Evolutionary conservation across 1,139 yeast species (phyloP).

Genomic region (Suhomyces chickasaworum): DNA sequence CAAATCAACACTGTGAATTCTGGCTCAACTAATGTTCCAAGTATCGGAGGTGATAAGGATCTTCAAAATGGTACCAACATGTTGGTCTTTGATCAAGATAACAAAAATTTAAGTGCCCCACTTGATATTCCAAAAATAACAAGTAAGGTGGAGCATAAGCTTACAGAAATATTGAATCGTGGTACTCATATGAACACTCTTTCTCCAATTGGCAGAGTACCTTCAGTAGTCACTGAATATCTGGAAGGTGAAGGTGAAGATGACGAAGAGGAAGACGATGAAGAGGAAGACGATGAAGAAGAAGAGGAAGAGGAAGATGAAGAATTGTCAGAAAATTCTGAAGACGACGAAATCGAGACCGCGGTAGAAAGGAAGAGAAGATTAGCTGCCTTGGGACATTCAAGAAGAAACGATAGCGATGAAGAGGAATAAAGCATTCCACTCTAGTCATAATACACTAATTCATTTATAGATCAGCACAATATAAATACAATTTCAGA

Average conservation of each 20-base stretch:
- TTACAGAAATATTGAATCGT: conserved; percentile 25
- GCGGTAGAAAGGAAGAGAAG: conserved; percentile 75
- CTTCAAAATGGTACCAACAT: conserved; percentile 6
- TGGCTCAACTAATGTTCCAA: conserved; percentile 3
- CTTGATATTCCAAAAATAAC: conserved; percentile 24
- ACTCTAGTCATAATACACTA: background rate
- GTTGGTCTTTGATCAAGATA: conserved; percentile 23
- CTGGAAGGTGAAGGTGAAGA: conserved; percentile 17
- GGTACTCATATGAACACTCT: background rate
- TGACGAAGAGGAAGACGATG: conserved; percentile 14
- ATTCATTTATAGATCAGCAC: background rate
- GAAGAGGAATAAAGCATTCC: conserved; percentile 48
- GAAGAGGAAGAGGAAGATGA: conserved; percentile 40
- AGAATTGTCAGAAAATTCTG: too few species aligned
- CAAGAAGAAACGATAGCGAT: conserved; percentile 49
- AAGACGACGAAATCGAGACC: too few species aligned
- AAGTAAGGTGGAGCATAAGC: conserved; percentile 30
- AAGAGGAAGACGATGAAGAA: conserved; percentile 25
- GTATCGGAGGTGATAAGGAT: background rate
- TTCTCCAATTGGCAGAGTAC: conserved; percentile 6
- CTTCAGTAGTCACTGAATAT: conserved; percentile 14
- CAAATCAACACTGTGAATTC: background rate
- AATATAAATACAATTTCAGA: background rate
- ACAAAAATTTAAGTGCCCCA: conserved; percentile 23
- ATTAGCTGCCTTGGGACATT: conserved; percentile 74